phyloP scores from a whole-genome alignment of 257 asterid genomes.

The Rubia yunnanensis region DNA sequence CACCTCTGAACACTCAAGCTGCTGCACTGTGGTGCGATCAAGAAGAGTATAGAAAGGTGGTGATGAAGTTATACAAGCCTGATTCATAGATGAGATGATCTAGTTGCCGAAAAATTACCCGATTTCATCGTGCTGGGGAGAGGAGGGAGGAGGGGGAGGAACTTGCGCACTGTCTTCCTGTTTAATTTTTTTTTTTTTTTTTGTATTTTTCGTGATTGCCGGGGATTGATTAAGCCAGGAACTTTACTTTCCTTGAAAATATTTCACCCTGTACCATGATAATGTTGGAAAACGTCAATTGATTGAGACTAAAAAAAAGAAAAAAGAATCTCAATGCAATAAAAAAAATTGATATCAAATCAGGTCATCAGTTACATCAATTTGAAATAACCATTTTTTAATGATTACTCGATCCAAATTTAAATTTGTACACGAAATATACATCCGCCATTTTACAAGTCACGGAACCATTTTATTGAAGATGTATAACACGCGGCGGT shows the following conservation, averaged over 20 bases:
- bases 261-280: neutral
- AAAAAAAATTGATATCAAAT: too few relatives aligned
- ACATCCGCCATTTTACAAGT: too few relatives aligned
- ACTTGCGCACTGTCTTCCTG: neutral
- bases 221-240: neutral
- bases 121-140: neutral
- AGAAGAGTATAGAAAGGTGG: constrained; percentile 53
- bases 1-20: constrained; percentile 86
- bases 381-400: too few relatives aligned
- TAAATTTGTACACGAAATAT: too few relatives aligned
- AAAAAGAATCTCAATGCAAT: too few relatives aligned
- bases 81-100: neutral
- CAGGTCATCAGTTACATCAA: too few relatives aligned
- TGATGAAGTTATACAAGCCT: constrained; percentile 38
- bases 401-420: too few relatives aligned
- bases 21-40: constrained; percentile 85
- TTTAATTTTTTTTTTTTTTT: too few relatives aligned
- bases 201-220: neutral
- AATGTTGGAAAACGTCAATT: too few relatives aligned
- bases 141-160: neutral
- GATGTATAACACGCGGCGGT: too few relatives aligned
- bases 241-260: neutral
- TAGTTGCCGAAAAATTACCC: neutral
- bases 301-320: too few relatives aligned
- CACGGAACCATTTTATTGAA: too few relatives aligned